Conservation (phyloP, 2,329 filamentous ascomycete species). For the Alternaria burnsii region DNA sequence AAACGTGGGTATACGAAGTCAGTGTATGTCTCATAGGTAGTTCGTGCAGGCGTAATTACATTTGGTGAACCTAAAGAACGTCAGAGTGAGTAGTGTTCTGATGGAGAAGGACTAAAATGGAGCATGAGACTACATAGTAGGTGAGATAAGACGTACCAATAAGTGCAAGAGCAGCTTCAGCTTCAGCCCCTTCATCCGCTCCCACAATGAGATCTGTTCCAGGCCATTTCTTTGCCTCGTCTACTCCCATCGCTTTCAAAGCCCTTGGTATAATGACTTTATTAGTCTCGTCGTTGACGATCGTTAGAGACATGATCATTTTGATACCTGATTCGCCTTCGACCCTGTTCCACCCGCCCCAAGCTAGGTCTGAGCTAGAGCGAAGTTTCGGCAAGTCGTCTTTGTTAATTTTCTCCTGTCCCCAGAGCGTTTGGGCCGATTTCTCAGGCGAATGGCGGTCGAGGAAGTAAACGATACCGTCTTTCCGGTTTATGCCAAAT, state of each 20-base stretch:
- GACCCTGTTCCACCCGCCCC: neutral
- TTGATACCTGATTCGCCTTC: neutral
- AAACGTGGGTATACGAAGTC: too few relatives aligned
- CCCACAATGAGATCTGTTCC: slow-evolving; percentile 9
- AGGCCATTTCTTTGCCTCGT: neutral
- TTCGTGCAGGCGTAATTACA: neutral
- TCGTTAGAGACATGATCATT: slow-evolving; percentile 4
- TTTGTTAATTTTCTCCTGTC: too few relatives aligned
- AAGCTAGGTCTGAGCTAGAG: neutral
- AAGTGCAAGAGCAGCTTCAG: slow-evolving; percentile 1
- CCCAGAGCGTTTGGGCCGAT: neutral
- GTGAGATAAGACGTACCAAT: neutral
- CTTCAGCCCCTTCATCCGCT: neutral
- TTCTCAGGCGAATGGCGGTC: slow-evolving; percentile 3
- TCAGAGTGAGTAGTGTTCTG: neutral
- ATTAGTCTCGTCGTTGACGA: slow-evolving; percentile 1
- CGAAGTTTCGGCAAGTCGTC: neutral
- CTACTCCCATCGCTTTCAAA: neutral
- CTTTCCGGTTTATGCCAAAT: slow-evolving; percentile 15
- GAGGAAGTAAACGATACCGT: slow-evolving; percentile 18
- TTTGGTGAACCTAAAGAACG: slow-evolving; percentile 17
- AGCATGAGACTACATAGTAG: neutral
- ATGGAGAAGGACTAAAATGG: neutral
- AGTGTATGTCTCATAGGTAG: too few relatives aligned
- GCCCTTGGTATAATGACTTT: neutral